Evolutionary conservation across 2,329 filamentous ascomycete species (phyloP), one percentile per base, ranked within the genome.

Genomic region (Aspergillus viridinutans): DNA sequence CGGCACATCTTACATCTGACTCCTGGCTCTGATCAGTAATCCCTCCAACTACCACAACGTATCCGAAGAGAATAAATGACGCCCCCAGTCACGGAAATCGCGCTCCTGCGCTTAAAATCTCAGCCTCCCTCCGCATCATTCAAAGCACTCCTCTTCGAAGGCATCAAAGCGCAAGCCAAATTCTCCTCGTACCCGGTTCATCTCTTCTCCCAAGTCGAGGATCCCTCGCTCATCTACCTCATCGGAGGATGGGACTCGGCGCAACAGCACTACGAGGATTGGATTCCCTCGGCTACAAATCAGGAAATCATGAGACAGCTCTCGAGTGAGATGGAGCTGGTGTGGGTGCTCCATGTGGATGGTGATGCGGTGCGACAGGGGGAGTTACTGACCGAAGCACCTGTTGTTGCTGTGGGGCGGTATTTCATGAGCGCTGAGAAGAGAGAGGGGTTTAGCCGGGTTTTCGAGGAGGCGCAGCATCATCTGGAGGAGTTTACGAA

Each of bases 231-330:
- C 10, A 63, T 78, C 21, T 81, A 80, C 63, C 70, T 81, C 12
- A 51, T 81, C 7, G 79, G 78, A 8, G 73, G 72, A 57, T 81
- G 79, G 79, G 67, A 72, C 1, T 79, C 74, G 3, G 62, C 77
- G 3, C 66, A 65, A 1, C 69, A 74, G 52, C 79, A 82, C 52
- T 64, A 72, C 55, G 64, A 73, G 1, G 65, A 72, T 1, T 81
- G 78, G 68, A 73, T 81, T 4, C 72, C 74, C 0, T 74, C 76
- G 0, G 47, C 64, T 12, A 69, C 69, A 1, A 81, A 82, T 55
- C 74, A 78, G 59, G 64, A 64, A 1, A 14, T 78, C 2, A 62
- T 81, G 2, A 60, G 64, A 9, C 58, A 63, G 20, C 57, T 81
- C 3, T 66, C 71, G 48, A 71, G 69, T 5, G 63, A 70, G 17